These are phyloP conservation scores for Pythium guiyangense DNA, from an alignment of 352 stramenopile genomes.

Conservation along the genomic window DNA sequence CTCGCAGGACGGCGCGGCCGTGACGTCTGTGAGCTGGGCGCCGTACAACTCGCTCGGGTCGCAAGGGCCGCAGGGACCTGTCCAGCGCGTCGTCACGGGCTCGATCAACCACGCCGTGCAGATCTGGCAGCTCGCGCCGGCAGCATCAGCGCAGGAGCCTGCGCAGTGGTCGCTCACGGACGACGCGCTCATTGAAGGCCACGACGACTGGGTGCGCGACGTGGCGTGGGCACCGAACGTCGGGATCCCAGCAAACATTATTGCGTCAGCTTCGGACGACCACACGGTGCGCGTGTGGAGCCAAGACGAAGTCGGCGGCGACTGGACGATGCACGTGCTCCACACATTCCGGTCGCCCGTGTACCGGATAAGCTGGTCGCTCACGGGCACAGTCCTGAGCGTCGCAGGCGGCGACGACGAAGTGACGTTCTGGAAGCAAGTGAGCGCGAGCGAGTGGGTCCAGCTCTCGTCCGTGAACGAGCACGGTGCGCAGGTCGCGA, in stretches of 20 bases:
- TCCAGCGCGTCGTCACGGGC: slow-evolving; percentile 74
- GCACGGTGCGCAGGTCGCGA: slow-evolving; percentile 36
- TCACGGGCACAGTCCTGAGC: slow-evolving; percentile 24
- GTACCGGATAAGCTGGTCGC: slow-evolving; percentile 83
- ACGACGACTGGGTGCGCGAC: slow-evolving; percentile 83
- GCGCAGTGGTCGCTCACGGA: slow-evolving; percentile 33
- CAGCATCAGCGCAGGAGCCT: slow-evolving; percentile 14
- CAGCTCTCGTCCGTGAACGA: slow-evolving; percentile 76
- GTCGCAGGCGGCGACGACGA: slow-evolving; percentile 20
- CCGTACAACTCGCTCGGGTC: slow-evolving; percentile 85
- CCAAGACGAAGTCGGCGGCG: slow-evolving; percentile 55
- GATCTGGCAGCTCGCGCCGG: slow-evolving; percentile 51
- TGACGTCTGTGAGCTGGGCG: slow-evolving; percentile 79
- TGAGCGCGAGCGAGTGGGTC: slow-evolving; percentile 51
- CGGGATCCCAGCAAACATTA: slow-evolving; percentile 74
- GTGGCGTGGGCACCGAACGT: slow-evolving; percentile 82
- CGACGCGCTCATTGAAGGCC: slow-evolving; percentile 41
- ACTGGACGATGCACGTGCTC: slow-evolving; percentile 61
- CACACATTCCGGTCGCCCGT: slow-evolving; percentile 67
- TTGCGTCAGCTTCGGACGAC: slow-evolving; percentile 80
- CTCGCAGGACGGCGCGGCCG: slow-evolving; percentile 67
- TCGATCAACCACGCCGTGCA: slow-evolving; percentile 59
- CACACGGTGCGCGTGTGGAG: slow-evolving; percentile 80
- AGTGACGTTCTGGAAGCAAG: slow-evolving; percentile 76
- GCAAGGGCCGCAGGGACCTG: slow-evolving; percentile 49